Evolutionary conservation across 495 filamentous ascomycete genomes (phyloP).

Genomic region (Parmelia sp.): DNA sequence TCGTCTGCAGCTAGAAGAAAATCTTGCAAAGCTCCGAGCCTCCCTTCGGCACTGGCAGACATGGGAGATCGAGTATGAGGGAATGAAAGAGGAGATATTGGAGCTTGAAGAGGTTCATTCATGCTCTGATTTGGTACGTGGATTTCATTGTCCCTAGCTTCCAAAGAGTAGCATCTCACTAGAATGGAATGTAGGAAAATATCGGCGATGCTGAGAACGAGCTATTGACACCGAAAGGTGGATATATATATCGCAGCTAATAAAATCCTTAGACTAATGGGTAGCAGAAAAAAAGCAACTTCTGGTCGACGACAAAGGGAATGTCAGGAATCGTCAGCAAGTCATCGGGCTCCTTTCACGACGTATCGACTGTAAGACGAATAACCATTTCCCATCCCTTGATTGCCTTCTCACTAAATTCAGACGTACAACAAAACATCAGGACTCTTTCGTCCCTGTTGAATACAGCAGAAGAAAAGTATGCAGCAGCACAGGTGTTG

Average conservation of each 20-base stretch:
- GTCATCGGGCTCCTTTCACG: slow-evolving; percentile 65
- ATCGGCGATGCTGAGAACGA: slow-evolving; percentile 44
- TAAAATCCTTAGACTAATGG: slow-evolving; percentile 2
- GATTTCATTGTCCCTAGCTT: slow-evolving; percentile 35
- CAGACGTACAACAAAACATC: slow-evolving; percentile 73
- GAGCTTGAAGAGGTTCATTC: slow-evolving; percentile 45
- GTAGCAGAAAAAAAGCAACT: slow-evolving; percentile 56
- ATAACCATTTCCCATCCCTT: background rate
- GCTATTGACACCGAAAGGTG: slow-evolving; percentile 52
- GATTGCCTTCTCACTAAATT: slow-evolving; percentile 10
- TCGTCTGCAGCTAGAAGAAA: slow-evolving; percentile 66
- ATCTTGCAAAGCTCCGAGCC: slow-evolving; percentile 64
- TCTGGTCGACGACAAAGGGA: slow-evolving; percentile 48
- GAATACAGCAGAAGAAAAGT: slow-evolving; percentile 58
- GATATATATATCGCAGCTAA: background rate
- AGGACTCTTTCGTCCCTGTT: slow-evolving; percentile 40
- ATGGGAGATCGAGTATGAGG: slow-evolving; percentile 87
- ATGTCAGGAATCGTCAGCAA: slow-evolving; percentile 43
- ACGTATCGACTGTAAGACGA: slow-evolving; percentile 61
- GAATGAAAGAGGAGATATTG: slow-evolving; percentile 70
- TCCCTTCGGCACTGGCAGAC: slow-evolving; percentile 81
- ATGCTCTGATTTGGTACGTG: slow-evolving; percentile 46
- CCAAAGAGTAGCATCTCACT: slow-evolving; percentile 3
- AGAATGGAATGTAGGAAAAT: slow-evolving; percentile 3
- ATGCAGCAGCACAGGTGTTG: slow-evolving; percentile 45